Conservation (phyloP, 345 rosid genomes). For the Streptanthus diversifolius region DNA sequence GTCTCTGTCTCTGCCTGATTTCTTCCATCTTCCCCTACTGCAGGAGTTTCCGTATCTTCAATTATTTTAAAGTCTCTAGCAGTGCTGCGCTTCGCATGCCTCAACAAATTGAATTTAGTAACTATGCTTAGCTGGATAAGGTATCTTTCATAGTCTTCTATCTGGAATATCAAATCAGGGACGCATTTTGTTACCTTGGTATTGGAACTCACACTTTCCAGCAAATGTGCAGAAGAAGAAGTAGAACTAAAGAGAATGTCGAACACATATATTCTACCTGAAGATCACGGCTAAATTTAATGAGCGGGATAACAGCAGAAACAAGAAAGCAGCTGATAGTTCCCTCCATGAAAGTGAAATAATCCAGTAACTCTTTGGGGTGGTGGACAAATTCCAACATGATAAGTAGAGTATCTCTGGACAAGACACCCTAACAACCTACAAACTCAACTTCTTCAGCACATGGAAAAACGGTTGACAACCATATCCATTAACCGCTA, state of each 20-base stretch:
- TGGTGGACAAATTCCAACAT: slow-evolving; percentile 66
- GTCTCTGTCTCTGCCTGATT: slow-evolving; percentile 30
- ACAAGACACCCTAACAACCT: slow-evolving; percentile 63
- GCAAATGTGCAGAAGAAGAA: not conserved
- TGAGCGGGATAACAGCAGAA: slow-evolving; percentile 62
- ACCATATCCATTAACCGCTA: not conserved
- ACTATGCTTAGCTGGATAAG: slow-evolving; percentile 75
- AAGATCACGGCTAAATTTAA: slow-evolving; percentile 61
- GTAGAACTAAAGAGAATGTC: not conserved
- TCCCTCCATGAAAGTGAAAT: slow-evolving; percentile 63
- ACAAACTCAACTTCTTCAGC: slow-evolving; percentile 31
- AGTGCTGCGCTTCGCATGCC: slow-evolving; percentile 84
- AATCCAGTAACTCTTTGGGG: slow-evolving; percentile 81
- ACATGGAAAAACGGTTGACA: not conserved
- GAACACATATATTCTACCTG: slow-evolving; percentile 42
- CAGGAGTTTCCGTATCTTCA: slow-evolving; percentile 36
- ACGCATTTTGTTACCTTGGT: slow-evolving; percentile 78
- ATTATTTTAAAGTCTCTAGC: slow-evolving; percentile 71
- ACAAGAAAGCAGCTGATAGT: slow-evolving; percentile 58
- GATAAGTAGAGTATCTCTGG: slow-evolving; percentile 50
- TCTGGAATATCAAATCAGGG: slow-evolving; percentile 76
- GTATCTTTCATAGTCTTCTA: slow-evolving; percentile 75
- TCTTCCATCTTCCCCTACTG: slow-evolving; percentile 35
- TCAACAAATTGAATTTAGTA: slow-evolving; percentile 64
- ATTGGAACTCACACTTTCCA: slow-evolving; percentile 36